A percentile compares a stretch with the other conserved stretches of the same genome.
phyloP scores from a whole-genome alignment of 1,284 basidiomycete genomes.

The Spongispora temasekensis region DNA sequence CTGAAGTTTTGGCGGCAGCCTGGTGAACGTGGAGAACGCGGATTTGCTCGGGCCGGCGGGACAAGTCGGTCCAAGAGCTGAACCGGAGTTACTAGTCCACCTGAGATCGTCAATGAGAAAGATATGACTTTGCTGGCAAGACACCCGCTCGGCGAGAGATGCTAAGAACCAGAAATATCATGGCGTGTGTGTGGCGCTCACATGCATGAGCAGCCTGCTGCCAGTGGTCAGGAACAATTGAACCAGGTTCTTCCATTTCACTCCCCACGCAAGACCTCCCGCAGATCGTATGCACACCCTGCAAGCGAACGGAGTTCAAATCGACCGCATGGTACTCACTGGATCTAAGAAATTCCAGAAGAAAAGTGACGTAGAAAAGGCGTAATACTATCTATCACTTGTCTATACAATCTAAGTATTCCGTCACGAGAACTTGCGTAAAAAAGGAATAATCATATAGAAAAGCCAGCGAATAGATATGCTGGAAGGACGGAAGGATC shows the following conservation, averaged over 20 bases:
- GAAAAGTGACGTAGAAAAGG: constrained; percentile 9
- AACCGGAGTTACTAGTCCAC: no score
- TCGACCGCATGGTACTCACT: constrained; percentile 11
- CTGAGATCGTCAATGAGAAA: no score
- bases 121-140: no score
- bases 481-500: constrained; percentile 20
- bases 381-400: constrained; percentile 11
- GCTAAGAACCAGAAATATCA: constrained; percentile 2
- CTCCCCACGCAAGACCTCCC: constrained; percentile 18
- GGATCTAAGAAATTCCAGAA: constrained; percentile 17
- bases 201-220: constrained; percentile 11
- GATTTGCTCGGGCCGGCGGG: no score
- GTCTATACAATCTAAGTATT: constrained; percentile 31
- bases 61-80: no score
- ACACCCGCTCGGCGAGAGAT: background rate
- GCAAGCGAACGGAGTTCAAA: constrained; percentile 16
- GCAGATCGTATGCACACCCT: constrained; percentile 14
- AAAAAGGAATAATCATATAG: constrained; percentile 43
- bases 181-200: constrained; percentile 6
- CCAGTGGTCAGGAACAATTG: constrained; percentile 1
- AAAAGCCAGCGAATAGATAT: constrained; percentile 39
- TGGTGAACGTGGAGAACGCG: no score
- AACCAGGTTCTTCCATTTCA: constrained; percentile 19
- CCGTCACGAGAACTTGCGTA: constrained; percentile 30
- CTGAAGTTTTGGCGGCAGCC: no score